A percentile compares a stretch with the other conserved stretches of the same genome.
Conservation (phyloP, 495 filamentous ascomycete species). For the Trichocladium antarcticum region DNA sequence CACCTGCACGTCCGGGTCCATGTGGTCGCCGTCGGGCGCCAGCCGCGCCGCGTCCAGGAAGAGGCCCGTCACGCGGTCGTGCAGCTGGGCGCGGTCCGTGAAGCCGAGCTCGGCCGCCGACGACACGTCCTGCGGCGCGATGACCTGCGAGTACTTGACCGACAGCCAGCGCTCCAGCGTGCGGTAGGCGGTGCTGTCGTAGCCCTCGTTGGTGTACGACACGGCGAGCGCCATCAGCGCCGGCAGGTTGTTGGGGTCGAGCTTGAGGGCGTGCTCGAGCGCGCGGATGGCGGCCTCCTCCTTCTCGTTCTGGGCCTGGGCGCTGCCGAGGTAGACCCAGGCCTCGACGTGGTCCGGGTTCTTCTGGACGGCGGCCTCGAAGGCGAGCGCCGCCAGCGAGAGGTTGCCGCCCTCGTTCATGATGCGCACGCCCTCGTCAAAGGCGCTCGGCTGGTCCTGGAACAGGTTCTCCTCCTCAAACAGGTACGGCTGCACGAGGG, state of each 20-base stretch:
- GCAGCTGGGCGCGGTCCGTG: slow-evolving; percentile 81
- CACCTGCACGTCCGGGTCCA: slow-evolving; percentile 98
- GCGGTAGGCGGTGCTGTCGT: slow-evolving; percentile 91
- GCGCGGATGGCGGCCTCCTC: slow-evolving; percentile 97
- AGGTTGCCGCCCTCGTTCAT: slow-evolving; percentile 88
- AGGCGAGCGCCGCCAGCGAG: slow-evolving; percentile 88
- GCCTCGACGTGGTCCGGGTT: slow-evolving; percentile 78
- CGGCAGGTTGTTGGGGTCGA: slow-evolving; percentile 73
- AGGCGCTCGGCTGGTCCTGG: slow-evolving; percentile 62
- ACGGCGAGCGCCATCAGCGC: slow-evolving; percentile 93
- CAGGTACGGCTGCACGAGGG: slow-evolving; percentile 75
- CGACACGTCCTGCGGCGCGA: slow-evolving; percentile 55
- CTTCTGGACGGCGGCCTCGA: slow-evolving; percentile 89
- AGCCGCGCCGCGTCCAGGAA: slow-evolving; percentile 90
- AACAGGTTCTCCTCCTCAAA: slow-evolving; percentile 93
- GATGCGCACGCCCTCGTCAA: slow-evolving; percentile 81
- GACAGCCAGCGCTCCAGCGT: slow-evolving; percentile 94
- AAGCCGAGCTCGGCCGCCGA: slow-evolving; percentile 69
- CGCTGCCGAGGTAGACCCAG: slow-evolving; percentile 80
- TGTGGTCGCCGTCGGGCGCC: slow-evolving; percentile 69
- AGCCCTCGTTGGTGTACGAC: slow-evolving; percentile 98
- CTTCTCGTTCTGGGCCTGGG: slow-evolving; percentile 97
- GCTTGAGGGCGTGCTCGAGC: slow-evolving; percentile 77
- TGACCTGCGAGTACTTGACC: slow-evolving; percentile 76
- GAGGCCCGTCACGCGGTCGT: slow-evolving; percentile 76